Conservation (phyloP, 345 rosid species). For the Hibiscus syriacus region DNA sequence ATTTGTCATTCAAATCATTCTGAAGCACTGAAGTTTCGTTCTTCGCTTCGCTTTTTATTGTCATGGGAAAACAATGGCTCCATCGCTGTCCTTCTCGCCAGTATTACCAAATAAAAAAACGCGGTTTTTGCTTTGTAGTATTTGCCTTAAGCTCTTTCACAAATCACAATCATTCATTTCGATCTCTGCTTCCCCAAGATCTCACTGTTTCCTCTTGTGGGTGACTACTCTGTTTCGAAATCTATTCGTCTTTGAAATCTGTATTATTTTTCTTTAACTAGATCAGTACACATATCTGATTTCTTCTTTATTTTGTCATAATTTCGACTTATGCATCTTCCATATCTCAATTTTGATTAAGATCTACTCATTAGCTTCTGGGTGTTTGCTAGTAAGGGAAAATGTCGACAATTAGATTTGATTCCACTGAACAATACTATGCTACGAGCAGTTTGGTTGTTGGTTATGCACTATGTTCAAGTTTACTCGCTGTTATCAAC, state of each 20-base stretch:
- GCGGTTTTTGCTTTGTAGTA: too few species aligned
- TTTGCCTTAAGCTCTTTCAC: too few species aligned
- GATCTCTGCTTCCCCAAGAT: too few species aligned
- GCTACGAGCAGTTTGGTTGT: constrained; percentile 74
- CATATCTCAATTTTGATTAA: neutral
- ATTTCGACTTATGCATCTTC: neutral
- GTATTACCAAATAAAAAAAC: too few species aligned
- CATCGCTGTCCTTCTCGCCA: too few species aligned
- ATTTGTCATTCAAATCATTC: too few species aligned
- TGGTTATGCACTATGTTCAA: constrained; percentile 91
- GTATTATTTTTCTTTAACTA: neutral
- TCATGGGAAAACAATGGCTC: too few species aligned
- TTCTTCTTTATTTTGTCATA: neutral
- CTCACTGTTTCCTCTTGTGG: neutral
- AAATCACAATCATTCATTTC: too few species aligned
- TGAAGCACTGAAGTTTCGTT: too few species aligned
- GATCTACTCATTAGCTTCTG: neutral
- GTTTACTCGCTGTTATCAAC: constrained; percentile 93
- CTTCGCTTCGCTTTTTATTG: too few species aligned
- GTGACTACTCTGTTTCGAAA: neutral
- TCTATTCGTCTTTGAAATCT: neutral
- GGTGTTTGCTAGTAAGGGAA: neutral
- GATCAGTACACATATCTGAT: neutral
- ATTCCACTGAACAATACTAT: constrained; percentile 33
- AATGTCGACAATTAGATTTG: neutral